Evolutionary conservation across 345 rosid genomes (phyloP).

Genomic region (Populus deltoides): DNA sequence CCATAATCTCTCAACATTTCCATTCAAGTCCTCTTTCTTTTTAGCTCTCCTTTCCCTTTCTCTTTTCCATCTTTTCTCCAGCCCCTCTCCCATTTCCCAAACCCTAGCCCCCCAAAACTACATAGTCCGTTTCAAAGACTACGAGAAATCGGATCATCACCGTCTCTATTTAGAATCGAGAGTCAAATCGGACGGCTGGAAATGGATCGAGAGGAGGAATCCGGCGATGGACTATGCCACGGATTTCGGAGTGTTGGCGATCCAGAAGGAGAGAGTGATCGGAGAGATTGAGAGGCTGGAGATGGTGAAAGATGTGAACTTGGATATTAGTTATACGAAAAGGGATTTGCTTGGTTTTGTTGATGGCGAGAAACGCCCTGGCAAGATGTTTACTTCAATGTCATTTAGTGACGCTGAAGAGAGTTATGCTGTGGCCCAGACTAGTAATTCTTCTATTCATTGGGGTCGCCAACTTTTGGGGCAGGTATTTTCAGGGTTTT

Average conservation of each 20-base stretch:
- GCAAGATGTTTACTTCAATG: constrained; percentile 82
- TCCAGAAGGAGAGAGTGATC: constrained; percentile 46
- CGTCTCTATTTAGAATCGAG: constrained; percentile 53
- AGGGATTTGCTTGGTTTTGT: constrained; percentile 63
- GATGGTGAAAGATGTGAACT: constrained; percentile 74
- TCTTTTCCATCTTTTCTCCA: constrained; percentile 2
- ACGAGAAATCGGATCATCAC: constrained; percentile 51
- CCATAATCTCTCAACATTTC: neutral
- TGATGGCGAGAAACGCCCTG: constrained; percentile 73
- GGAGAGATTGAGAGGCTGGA: constrained; percentile 56
- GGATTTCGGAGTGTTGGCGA: constrained; percentile 70
- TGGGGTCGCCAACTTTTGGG: constrained; percentile 73
- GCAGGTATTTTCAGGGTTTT: constrained; percentile 40
- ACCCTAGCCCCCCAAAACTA: constrained; percentile 36
- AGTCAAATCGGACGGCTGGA: constrained; percentile 64
- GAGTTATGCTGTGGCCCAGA: constrained; percentile 26
- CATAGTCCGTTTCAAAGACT: constrained; percentile 77
- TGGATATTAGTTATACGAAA: constrained; percentile 54
- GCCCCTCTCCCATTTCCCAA: constrained; percentile 17
- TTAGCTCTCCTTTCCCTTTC: constrained; percentile 15
- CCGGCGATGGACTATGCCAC: constrained; percentile 74
- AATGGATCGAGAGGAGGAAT: constrained; percentile 79
- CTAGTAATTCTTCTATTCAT: constrained; percentile 59
- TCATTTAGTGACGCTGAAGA: constrained; percentile 69
- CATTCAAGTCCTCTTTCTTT: constrained; percentile 10